phyloP scores from a whole-genome alignment of 2,329 filamentous ascomycete genomes.

The Pestalotiopsis sp. region DNA sequence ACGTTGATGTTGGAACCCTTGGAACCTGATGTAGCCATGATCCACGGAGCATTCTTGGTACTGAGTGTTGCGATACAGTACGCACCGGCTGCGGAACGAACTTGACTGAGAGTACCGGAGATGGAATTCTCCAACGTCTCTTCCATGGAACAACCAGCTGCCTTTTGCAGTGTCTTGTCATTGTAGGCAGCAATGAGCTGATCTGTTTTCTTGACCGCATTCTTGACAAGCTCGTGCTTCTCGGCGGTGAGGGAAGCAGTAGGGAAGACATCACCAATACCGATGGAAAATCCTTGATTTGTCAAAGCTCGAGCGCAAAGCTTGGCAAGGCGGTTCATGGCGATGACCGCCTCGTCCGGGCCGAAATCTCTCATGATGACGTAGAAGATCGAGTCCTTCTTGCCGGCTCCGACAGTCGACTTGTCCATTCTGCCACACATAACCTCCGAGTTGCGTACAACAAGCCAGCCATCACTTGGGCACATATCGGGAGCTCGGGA shows the following conservation, averaged over 20 bases:
- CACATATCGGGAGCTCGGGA: slow-evolving; percentile 67
- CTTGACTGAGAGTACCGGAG: slow-evolving; percentile 87
- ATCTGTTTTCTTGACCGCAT: slow-evolving; percentile 79
- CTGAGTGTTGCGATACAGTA: slow-evolving; percentile 89
- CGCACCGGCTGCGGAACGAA: slow-evolving; percentile 86
- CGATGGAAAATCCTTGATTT: slow-evolving; percentile 93
- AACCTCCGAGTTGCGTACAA: slow-evolving; percentile 92
- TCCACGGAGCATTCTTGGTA: slow-evolving; percentile 85
- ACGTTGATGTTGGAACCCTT: slow-evolving; percentile 98
- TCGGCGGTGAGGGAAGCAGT: slow-evolving; percentile 67
- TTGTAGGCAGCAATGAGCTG: slow-evolving; percentile 81
- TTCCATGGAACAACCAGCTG: slow-evolving; percentile 86
- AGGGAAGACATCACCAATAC: slow-evolving; percentile 91
- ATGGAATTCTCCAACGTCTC: slow-evolving; percentile 88
- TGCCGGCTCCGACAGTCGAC: slow-evolving; percentile 91
- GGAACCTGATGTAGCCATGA: slow-evolving; percentile 97
- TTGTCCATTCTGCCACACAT: slow-evolving; percentile 99
- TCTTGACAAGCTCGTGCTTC: slow-evolving; percentile 75
- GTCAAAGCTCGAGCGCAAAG: slow-evolving; percentile 86
- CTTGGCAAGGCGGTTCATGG: slow-evolving; percentile 93
- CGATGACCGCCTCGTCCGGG: slow-evolving; percentile 80
- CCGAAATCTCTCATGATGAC: slow-evolving; percentile 95
- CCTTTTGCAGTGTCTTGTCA: slow-evolving; percentile 77
- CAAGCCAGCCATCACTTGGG: slow-evolving; percentile 85
- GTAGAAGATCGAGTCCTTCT: slow-evolving; percentile 98